Evolutionary conservation across 306 rosid species (phyloP).

Genomic region (barrel medic (Medicago truncatula)): MtrunA17r5.0-ANR NC_053048.1:45776001-45776500

Average conservation of each 20-base stretch:
- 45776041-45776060: neutral
- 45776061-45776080: neutral
- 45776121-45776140: neutral
- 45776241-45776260: neutral
- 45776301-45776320: slow-evolving; percentile 19
- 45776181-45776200: neutral
- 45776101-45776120: slow-evolving; percentile 17
- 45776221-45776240: neutral
- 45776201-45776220: neutral
- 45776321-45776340: neutral
- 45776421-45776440: slow-evolving; percentile 15
- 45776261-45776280: slow-evolving; percentile 5
- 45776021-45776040: neutral
- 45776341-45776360: neutral
- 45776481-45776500: slow-evolving; percentile 33
- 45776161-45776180: neutral
- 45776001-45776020: neutral
- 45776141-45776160: slow-evolving; percentile 4
- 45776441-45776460: slow-evolving; percentile 29
- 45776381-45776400: neutral
- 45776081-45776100: no score
- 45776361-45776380: neutral
- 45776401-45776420: slow-evolving; percentile 28
- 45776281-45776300: neutral
- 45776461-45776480: slow-evolving; percentile 31